Conservation (phyloP, 257 asterid genomes). For the Nicotiana noctiflora region DNA sequence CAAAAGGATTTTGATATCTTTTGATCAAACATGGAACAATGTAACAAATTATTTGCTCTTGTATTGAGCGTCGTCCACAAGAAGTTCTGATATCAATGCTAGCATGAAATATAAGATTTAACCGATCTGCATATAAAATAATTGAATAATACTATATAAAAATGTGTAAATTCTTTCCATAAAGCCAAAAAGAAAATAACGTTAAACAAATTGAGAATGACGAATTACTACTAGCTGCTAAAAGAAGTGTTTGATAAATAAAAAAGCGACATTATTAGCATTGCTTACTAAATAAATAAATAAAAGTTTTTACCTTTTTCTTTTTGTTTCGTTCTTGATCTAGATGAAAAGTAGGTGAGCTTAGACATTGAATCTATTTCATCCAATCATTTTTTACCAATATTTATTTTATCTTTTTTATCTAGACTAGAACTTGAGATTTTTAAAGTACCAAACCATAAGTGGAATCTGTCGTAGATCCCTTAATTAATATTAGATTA, state of each 20-base stretch:
- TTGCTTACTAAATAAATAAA: background rate
- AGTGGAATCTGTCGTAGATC: conserved; percentile 15
- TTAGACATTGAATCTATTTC: background rate
- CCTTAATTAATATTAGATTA: conserved; percentile 11
- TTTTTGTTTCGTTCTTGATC: background rate
- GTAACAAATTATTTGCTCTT: background rate
- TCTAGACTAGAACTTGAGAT: conserved; percentile 2
- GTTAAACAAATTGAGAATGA: background rate
- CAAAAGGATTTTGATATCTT: too few species aligned
- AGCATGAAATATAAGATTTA: too few species aligned
- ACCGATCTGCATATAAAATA: too few species aligned
- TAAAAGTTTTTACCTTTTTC: background rate
- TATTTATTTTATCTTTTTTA: conserved; percentile 3
- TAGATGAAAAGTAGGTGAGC: background rate
- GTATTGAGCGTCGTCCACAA: background rate
- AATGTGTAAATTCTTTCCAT: too few species aligned
- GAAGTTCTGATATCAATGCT: too few species aligned
- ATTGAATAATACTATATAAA: too few species aligned
- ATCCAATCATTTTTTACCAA: background rate
- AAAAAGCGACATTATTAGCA: background rate
- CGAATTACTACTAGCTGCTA: background rate
- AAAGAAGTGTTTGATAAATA: background rate
- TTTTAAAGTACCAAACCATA: conserved; percentile 19
- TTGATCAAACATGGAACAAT: background rate
- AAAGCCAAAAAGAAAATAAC: too few species aligned